Percentiles rank a stretch among this genome's conserved stretches.
phyloP scores from a whole-genome alignment of 2,329 filamentous ascomycete genomes.

The Pezicula carpinea region DNA sequence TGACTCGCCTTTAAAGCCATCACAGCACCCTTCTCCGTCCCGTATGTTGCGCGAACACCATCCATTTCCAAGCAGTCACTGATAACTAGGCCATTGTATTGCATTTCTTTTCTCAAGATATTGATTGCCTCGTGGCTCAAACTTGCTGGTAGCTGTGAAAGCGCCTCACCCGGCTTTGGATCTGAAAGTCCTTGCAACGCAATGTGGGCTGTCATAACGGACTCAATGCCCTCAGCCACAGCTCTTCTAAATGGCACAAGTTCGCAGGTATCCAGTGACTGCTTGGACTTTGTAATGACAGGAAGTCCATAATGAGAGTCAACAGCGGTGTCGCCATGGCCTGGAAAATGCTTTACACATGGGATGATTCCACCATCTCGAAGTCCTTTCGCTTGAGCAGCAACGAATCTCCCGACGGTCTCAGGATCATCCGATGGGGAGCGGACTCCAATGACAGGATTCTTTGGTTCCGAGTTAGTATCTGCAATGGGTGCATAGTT shows the following conservation, averaged over 20 bases:
- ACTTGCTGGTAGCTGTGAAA: slow-evolving; percentile 32
- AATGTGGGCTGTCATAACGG: slow-evolving; percentile 42
- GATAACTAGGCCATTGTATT: slow-evolving; percentile 38
- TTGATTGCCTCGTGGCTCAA: slow-evolving; percentile 32
- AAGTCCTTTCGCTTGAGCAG: slow-evolving; percentile 33
- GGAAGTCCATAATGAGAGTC: slow-evolving; percentile 39
- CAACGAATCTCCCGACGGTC: slow-evolving; percentile 36
- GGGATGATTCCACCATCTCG: slow-evolving; percentile 34
- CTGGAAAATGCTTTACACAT: slow-evolving; percentile 41
- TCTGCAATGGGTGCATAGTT: slow-evolving; percentile 41
- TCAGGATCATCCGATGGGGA: slow-evolving; percentile 37
- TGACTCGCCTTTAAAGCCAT: slow-evolving; percentile 31
- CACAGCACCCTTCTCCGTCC: slow-evolving; percentile 35
- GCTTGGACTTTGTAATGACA: slow-evolving; percentile 32
- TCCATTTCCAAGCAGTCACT: slow-evolving; percentile 43
- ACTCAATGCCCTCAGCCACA: slow-evolving; percentile 35
- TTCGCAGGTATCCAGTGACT: slow-evolving; percentile 35
- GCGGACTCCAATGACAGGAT: slow-evolving; percentile 38
- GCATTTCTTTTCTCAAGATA: slow-evolving; percentile 36
- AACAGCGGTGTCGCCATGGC: slow-evolving; percentile 38
- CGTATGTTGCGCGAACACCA: slow-evolving; percentile 35
- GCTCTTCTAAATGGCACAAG: slow-evolving; percentile 39
- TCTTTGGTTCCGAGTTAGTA: slow-evolving; percentile 38
- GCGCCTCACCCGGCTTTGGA: slow-evolving; percentile 2
- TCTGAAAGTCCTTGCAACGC: slow-evolving; percentile 29